Conservation (phyloP, 2,329 filamentous ascomycete species). For the Basipetospora chlamydospora region DNA sequence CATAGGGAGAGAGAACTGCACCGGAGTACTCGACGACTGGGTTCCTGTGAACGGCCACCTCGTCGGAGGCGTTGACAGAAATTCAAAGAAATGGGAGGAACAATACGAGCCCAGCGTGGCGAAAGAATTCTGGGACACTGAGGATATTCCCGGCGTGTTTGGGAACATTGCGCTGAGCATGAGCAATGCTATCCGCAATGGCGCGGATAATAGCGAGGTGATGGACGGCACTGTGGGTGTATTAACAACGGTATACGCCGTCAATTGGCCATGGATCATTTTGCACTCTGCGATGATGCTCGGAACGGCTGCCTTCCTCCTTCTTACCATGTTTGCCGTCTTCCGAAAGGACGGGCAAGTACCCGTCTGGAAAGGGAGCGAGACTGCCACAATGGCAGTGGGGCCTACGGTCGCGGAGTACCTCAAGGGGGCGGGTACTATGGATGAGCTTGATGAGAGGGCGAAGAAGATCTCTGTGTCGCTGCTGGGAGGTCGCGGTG, state of each 20-base stretch:
- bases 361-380: constrained; percentile 9
- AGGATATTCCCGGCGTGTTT: constrained; percentile 5
- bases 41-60: constrained; percentile 8
- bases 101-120: neutral
- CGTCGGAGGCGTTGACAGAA: constrained; percentile 2
- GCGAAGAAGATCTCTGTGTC: neutral
- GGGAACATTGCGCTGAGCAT: constrained; percentile 8
- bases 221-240: neutral
- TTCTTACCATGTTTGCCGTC: neutral
- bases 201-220: neutral
- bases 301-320: neutral
- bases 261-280: constrained; percentile 7
- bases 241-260: constrained; percentile 7
- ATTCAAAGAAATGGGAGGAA: neutral
- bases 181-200: constrained; percentile 8
- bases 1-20: constrained; percentile 5
- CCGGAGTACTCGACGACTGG: constrained; percentile 6
- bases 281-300: neutral
- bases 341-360: neutral
- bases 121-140: constrained; percentile 6
- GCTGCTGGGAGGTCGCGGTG: too few species aligned
- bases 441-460: neutral
- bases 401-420: constrained; percentile 2
- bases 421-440: constrained; percentile 1
- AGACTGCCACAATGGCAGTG: constrained; percentile 8